Conservation (phyloP, 2,329 filamentous ascomycete species). For the Claviceps humidiphila region DNA sequence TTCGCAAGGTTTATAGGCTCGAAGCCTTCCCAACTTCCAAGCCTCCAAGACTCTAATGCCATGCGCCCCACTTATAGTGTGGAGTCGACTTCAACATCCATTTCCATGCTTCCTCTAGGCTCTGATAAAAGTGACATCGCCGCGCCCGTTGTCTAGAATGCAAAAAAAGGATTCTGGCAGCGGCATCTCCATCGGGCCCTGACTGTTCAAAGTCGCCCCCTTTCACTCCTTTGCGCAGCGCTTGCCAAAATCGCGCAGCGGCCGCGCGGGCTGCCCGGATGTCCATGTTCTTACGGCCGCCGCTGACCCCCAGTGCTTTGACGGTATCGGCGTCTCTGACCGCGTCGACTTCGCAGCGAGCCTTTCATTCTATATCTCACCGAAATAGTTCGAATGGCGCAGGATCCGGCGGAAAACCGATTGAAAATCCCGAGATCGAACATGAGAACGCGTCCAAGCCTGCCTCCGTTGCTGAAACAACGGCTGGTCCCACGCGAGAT, state of each 20-base stretch:
- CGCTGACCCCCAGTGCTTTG: conserved; percentile 14
- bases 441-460: conserved; percentile 17
- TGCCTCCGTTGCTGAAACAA: conserved; percentile 15
- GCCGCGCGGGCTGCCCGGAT: conserved; percentile 13
- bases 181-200: neutral
- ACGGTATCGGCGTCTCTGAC: conserved; percentile 13
- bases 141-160: neutral
- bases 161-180: neutral
- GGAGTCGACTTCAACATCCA: too few species aligned
- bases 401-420: conserved; percentile 15
- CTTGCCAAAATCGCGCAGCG: neutral
- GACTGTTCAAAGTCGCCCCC: neutral
- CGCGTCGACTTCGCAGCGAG: conserved; percentile 6
- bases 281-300: conserved; percentile 17
- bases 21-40: too few species aligned
- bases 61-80: too few species aligned
- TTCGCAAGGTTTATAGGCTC: too few species aligned
- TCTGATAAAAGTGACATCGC: neutral
- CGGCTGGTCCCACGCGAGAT: conserved; percentile 15
- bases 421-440: conserved; percentile 13
- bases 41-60: too few species aligned
- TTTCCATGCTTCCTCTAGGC: too few species aligned
- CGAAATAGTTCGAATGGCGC: conserved; percentile 8
- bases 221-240: neutral
- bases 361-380: conserved; percentile 13